Evolutionary conservation across 2,329 filamentous ascomycete species (phyloP), one percentile per base, ranked within the genome.

Genomic region (Teratosphaeria gauchensis): DNA sequence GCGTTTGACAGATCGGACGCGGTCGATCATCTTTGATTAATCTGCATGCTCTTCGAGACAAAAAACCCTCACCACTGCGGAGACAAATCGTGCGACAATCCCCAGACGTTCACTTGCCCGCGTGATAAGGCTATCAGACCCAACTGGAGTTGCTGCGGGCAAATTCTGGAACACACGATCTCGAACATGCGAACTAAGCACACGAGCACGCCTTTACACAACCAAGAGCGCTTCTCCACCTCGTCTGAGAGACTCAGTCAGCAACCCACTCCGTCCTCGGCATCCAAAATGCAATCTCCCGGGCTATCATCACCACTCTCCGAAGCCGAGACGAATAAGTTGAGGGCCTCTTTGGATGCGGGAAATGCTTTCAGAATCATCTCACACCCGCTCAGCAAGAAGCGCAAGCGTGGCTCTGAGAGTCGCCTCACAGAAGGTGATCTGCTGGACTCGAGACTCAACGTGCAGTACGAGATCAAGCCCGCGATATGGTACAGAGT

Each of bases 401-500:
- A 69, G 60, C 59, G 67, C 14, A 70, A 69, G 62, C 57, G 68
- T 51, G 58, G 59, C n/a, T 56, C 57, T 4, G 24, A 54, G 9
- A 48, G 42, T 19, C 19, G 59, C n/a, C 60, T 57, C 14, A 54
- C 61, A 1, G 63, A 70, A 55, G 57, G 61, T 4, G 63, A 69
- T 51, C 53, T 69, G 19, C 69, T 62, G 33, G 64, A 67, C 35
- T 56, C 63, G 14, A 42, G 66, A 21, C 60, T 72, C 8, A 55
- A 59, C 6, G 62, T 70, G 30, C 60, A 64, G 32, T 56, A 73
- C 74, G 70, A 74, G 64, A 61, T 75, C 67, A 61, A 78, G 73
- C 67, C 74, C 62, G 62, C 56, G 11, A 65, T 67, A 19, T 74
- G 72, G 72, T 63, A 68, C 14, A 67, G 64, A 21, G 54, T 74